These are phyloP conservation scores for Tagetes erecta DNA, from an alignment of 129 eudicot species.

Conservation along the genomic window DNA sequence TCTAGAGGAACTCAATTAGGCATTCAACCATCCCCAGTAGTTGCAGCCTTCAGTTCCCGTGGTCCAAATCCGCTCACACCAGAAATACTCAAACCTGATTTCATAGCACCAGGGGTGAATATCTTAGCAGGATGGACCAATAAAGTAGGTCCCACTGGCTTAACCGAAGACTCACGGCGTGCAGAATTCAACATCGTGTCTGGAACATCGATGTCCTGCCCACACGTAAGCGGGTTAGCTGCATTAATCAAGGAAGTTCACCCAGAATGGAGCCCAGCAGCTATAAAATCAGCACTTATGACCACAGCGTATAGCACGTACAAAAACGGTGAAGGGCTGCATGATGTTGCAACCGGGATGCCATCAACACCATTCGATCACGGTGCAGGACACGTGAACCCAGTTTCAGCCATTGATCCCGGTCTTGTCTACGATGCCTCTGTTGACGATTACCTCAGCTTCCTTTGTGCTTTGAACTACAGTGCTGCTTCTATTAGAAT, in stretches of 20 bases:
- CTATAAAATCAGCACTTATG: slow-evolving; percentile 82
- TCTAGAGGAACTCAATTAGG: slow-evolving; percentile 62
- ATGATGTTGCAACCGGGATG: slow-evolving; percentile 67
- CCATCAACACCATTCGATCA: slow-evolving; percentile 45
- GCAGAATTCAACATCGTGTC: slow-evolving; percentile 71
- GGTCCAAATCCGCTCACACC: slow-evolving; percentile 91
- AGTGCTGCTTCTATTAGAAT: slow-evolving; percentile 31
- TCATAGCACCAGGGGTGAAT: slow-evolving; percentile 87
- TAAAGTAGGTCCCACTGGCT: slow-evolving; percentile 67
- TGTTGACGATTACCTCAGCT: slow-evolving; percentile 25
- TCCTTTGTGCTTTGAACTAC: slow-evolving; percentile 46
- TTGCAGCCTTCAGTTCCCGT: slow-evolving; percentile 86
- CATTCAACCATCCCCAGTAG: slow-evolving; percentile 68
- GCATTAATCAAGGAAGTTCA: slow-evolving; percentile 65
- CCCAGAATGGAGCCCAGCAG: slow-evolving; percentile 90
- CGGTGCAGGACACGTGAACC: slow-evolving; percentile 48
- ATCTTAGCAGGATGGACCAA: slow-evolving; percentile 83
- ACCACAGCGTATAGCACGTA: slow-evolving; percentile 69
- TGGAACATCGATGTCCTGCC: slow-evolving; percentile 95
- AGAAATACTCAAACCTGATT: slow-evolving; percentile 72
- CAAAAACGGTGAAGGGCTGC: slow-evolving; percentile 51
- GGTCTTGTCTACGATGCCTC: slow-evolving; percentile 40
- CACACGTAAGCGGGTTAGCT: slow-evolving; percentile 81
- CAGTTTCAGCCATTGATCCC: slow-evolving; percentile 35
- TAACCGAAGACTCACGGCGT: slow-evolving; percentile 49